Percentiles rank a stretch among this genome's conserved stretches.
These are phyloP conservation scores for Talinum fruticosum DNA, from an alignment of 148 eudicot species.

Conservation along the genomic window DNA sequence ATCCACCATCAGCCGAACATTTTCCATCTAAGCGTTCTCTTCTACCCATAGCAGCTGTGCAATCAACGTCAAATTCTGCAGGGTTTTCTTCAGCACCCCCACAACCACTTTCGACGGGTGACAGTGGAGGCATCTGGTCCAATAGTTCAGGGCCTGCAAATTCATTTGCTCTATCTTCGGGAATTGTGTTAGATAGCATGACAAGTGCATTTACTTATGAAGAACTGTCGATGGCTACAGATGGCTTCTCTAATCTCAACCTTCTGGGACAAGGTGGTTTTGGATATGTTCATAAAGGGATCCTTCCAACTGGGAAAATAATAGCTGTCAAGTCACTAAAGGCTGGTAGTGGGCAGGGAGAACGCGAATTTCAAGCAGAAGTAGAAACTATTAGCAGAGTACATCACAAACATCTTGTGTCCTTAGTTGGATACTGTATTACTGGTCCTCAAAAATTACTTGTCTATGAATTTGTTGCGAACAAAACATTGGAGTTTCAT, in stretches of 20 bases:
- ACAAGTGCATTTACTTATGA: slow-evolving; percentile 72
- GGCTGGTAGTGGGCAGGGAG: slow-evolving; percentile 91
- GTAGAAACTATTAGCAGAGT: slow-evolving; percentile 96
- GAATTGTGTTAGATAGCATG: slow-evolving; percentile 52
- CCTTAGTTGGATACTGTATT: slow-evolving; percentile 86
- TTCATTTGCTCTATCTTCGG: slow-evolving; percentile 53
- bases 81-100: slow-evolving; percentile 30
- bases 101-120: slow-evolving; percentile 41
- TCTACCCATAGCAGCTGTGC: slow-evolving; percentile 45
- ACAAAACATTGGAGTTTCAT: slow-evolving; percentile 84
- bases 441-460: slow-evolving; percentile 73
- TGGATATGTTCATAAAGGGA: slow-evolving; percentile 85
- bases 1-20: slow-evolving; percentile 29
- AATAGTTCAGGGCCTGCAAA: slow-evolving; percentile 48
- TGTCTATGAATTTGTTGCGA: slow-evolving; percentile 86
- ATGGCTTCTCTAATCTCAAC: slow-evolving; percentile 81
- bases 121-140: slow-evolving; percentile 69
- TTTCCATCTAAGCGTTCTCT: slow-evolving; percentile 42
- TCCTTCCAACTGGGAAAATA: slow-evolving; percentile 85
- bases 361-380: slow-evolving; percentile 93
- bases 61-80: slow-evolving; percentile 30
- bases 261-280: slow-evolving; percentile 97
- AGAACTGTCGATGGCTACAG: slow-evolving; percentile 80
- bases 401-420: slow-evolving; percentile 97
- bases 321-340: slow-evolving; percentile 90